phyloP scores from a whole-genome alignment of 768 basidiomycete genomes.

The Mycena vulgaris region DNA sequence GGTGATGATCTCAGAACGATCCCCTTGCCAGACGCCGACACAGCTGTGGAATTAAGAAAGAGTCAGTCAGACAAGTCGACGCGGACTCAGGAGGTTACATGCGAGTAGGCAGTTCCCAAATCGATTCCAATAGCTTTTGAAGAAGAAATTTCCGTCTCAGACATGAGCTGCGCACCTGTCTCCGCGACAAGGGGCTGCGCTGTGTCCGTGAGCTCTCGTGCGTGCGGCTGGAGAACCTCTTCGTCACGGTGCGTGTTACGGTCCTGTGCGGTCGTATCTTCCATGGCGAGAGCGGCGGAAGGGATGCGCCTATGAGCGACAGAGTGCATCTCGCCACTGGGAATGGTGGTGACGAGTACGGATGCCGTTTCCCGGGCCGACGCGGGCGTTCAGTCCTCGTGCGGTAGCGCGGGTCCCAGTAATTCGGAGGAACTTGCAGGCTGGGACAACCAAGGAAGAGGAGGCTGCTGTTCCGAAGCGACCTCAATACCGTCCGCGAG shows the following conservation, averaged over 20 bases:
- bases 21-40: too few species aligned
- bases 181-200: slow-evolving; percentile 12
- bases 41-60: too few species aligned
- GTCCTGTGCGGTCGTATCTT: slow-evolving; percentile 15
- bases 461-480: slow-evolving; percentile 14
- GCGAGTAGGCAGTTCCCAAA: too few species aligned
- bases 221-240: slow-evolving; percentile 18
- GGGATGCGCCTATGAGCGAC: slow-evolving; percentile 8
- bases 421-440: slow-evolving; percentile 14
- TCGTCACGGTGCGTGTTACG: not conserved
- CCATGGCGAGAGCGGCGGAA: slow-evolving; percentile 15
- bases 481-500: slow-evolving; percentile 5
- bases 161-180: slow-evolving; percentile 14
- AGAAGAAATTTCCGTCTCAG: slow-evolving; percentile 23
- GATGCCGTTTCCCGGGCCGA: slow-evolving; percentile 15
- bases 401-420: slow-evolving; percentile 12
- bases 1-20: too few species aligned
- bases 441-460: slow-evolving; percentile 10
- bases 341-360: slow-evolving; percentile 15
- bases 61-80: too few species aligned
- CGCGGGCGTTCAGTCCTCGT: slow-evolving; percentile 11
- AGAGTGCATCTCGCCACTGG: slow-evolving; percentile 16
- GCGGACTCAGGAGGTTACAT: too few species aligned
- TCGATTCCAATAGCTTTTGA: too few species aligned
- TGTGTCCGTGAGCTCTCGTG: slow-evolving; percentile 10